Evolutionary conservation across 331 rosid genomes (phyloP).

Genomic region (Pyrus hybrid): DNA sequence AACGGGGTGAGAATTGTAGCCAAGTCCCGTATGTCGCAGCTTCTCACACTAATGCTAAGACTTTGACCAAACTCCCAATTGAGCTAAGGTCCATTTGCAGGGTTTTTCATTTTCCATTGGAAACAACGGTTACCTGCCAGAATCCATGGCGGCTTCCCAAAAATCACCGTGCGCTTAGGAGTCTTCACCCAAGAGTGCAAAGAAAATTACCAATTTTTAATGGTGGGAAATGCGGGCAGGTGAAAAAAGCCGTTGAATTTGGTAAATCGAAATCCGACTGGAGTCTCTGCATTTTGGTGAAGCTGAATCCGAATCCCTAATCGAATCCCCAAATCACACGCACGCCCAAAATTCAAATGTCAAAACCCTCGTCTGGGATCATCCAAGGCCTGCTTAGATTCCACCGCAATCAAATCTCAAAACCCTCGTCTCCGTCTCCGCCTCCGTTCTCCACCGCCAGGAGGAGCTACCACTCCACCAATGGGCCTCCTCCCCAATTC

Average conservation of each 20-base stretch:
- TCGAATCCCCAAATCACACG: background rate
- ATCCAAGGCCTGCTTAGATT: constrained; percentile 32
- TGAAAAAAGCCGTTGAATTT: background rate
- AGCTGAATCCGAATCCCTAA: background rate
- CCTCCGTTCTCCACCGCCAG: background rate
- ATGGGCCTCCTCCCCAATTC: constrained; percentile 3
- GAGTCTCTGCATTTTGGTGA: constrained; percentile 1
- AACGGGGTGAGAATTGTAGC: too few relatives aligned
- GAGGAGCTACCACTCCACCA: constrained; percentile 6
- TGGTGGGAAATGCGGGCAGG: background rate
- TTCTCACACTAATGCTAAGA: background rate
- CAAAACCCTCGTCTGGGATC: constrained; percentile 26
- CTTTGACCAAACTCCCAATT: background rate
- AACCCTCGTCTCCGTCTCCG: constrained; percentile 7
- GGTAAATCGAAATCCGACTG: background rate
- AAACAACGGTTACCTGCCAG: background rate
- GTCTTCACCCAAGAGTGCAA: background rate
- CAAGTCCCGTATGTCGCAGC: too few relatives aligned
- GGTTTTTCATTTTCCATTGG: background rate
- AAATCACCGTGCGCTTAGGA: background rate
- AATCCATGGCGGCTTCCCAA: background rate
- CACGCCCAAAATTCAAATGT: constrained; percentile 6
- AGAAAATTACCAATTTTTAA: background rate
- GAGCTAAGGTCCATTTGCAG: background rate
- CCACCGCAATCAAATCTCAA: constrained; percentile 9